Percentiles rank a stretch among this genome's conserved stretches.
Evolutionary conservation across 805 yeast species (phyloP).

Genomic region (Lipomyces chichibuensis): DNA sequence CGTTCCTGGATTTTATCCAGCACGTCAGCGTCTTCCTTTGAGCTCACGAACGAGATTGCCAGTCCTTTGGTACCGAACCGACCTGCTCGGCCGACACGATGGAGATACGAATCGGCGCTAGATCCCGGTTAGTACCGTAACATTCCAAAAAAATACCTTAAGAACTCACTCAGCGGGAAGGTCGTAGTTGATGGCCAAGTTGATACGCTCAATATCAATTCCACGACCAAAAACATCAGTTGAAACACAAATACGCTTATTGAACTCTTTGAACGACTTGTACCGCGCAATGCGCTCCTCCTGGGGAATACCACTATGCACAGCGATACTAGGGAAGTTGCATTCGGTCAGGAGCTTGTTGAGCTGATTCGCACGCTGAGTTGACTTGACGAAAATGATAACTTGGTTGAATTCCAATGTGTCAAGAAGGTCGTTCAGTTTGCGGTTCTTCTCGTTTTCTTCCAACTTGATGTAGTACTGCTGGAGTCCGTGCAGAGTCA

Average conservation of each 20-base stretch:
- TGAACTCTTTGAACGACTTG: constrained; percentile 94
- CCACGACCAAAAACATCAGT: constrained; percentile 99
- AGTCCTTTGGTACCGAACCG: constrained; percentile 99
- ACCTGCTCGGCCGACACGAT: constrained; percentile 99
- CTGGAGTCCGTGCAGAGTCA: constrained; percentile 96
- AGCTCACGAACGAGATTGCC: constrained; percentile 85
- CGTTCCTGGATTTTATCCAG: constrained; percentile 92
- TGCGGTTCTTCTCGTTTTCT: constrained; percentile 91
- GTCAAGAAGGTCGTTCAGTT: constrained; percentile 88
- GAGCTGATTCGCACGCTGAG: constrained; percentile 88
- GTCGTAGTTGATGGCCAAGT: constrained; percentile 96
- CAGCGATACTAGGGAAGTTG: constrained; percentile 96
- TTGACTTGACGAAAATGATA: constrained; percentile 90
- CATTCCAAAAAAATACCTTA: background rate
- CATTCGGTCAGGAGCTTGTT: constrained; percentile 86
- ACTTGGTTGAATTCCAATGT: constrained; percentile 97
- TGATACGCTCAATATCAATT: constrained; percentile 98
- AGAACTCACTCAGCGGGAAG: constrained; percentile 68
- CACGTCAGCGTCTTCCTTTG: constrained; percentile 85
- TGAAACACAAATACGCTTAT: constrained; percentile 97
- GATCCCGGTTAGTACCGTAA: background rate
- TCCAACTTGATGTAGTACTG: constrained; percentile 89
- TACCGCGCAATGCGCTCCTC: constrained; percentile 97
- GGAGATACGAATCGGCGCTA: constrained; percentile 91
- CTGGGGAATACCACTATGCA: constrained; percentile 93